A percentile compares a stretch with the other conserved stretches of the same genome.
phyloP scores from a whole-genome alignment of 805 yeast species.

The Danielozyma ontarioensis region DNA sequence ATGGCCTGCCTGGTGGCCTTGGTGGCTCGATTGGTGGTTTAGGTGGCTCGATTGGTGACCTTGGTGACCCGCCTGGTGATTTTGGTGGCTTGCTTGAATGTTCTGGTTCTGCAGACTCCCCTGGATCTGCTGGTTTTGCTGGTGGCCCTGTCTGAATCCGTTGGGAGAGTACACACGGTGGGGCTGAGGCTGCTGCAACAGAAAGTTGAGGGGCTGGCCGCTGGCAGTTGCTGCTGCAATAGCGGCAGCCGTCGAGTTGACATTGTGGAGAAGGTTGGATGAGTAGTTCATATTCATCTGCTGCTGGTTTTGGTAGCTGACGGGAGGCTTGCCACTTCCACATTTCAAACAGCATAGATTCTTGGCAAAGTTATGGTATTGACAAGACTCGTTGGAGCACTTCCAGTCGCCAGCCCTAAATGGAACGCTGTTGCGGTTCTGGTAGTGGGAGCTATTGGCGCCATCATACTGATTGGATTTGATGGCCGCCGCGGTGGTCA shows the following conservation, averaged over 20 bases:
- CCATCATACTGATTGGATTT: slow-evolving; percentile 2
- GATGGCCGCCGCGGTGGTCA: slow-evolving; percentile 8
- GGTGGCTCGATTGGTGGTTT: too few relatives aligned
- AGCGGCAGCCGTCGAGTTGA: slow-evolving; percentile 41
- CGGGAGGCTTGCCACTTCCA: slow-evolving; percentile 59
- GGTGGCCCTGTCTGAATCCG: too few relatives aligned
- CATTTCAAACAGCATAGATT: slow-evolving; percentile 83
- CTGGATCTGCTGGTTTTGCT: too few relatives aligned
- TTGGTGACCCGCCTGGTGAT: too few relatives aligned
- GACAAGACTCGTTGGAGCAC: slow-evolving; percentile 71
- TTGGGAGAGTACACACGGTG: too few relatives aligned
- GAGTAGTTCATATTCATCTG: slow-evolving; percentile 5
- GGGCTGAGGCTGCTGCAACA: slow-evolving; percentile 31
- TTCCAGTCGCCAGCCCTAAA: slow-evolving; percentile 98
- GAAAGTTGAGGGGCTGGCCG: slow-evolving; percentile 39
- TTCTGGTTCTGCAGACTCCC: too few relatives aligned
- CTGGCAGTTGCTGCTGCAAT: slow-evolving; percentile 45
- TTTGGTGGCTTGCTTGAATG: too few relatives aligned
- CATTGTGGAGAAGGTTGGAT: slow-evolving; percentile 21
- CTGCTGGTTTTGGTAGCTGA: background rate
- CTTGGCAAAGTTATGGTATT: slow-evolving; percentile 90
- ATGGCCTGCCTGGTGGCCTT: too few relatives aligned
- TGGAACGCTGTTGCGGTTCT: slow-evolving; percentile 55
- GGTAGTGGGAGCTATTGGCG: slow-evolving; percentile 15
- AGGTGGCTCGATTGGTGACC: too few relatives aligned